Base-by-base conservation (phyloP, 805 yeast species). In the Saturnispora kantuleensis region DNA sequence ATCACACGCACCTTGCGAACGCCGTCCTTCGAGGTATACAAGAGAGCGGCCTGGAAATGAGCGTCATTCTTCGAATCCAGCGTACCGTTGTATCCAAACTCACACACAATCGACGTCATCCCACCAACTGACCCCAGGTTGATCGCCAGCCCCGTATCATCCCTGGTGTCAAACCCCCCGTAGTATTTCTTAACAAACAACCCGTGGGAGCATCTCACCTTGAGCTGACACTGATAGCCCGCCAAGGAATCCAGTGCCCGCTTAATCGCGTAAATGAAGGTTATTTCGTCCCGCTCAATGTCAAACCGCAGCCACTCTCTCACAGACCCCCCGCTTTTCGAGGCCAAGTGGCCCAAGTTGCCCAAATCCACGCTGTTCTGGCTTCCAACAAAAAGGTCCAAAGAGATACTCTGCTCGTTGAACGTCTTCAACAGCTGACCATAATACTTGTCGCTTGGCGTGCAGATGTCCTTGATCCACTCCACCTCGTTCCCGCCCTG, bases 41-140 rank as follows among this genome's bases (percentile, higher is more conserved):
- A 66, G 26, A 93, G 53, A 0, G 97, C 97, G 1, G 85, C 83
- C 64, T 93, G 98, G 68, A 90, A 86, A 60, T 87, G 93, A 17
- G 86, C 84, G 60, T 88, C 96, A 33, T 73, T 70, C 48, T 77
- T 77, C 2, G 83, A 69, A 47, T 79, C 76, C 31, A 87, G 67
- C 48, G 77, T 77, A 3, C 87, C 87, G 56, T 88, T 96, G 56
- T 85, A 83, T 39, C 71, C 72, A 54, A 90, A 77, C 42, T 86
- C 70, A 2, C 85, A 81, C 9, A 85, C 81, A 39, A 86, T 60
- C 5, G 81, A 71, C 38, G 83, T 81, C 51, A 84, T 79, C 13
- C 73, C 69, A 35, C 52, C 58, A 49, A 47, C 53, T 46, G 46
- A 41, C 31, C 51, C 47, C 35, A 51, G 42, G 40, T 35, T 41